Evolutionary conservation across 352 stramenopile species (phyloP).

Genomic region (Phytophthora idaei): DNA sequence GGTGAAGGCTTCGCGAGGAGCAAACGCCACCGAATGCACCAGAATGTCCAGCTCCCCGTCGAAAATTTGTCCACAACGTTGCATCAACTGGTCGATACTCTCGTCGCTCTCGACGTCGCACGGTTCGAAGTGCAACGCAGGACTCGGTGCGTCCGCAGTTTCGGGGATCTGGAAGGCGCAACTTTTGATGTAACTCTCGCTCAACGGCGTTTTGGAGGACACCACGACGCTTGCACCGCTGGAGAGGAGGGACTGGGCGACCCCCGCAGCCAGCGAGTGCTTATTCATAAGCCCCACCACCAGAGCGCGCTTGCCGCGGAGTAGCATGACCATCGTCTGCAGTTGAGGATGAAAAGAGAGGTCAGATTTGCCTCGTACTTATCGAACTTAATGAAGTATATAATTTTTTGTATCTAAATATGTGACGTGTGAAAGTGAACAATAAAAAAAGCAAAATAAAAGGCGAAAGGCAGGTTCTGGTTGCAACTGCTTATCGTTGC

Average conservation of each 20-base stretch:
- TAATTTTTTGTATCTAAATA: too few species aligned
- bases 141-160: slow-evolving; percentile 6
- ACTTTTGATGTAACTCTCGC: slow-evolving; percentile 49
- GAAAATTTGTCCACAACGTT: slow-evolving; percentile 45
- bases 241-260: slow-evolving; percentile 71
- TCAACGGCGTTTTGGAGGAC: slow-evolving; percentile 62
- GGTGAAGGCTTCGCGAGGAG: slow-evolving; percentile 75
- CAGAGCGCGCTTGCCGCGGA: slow-evolving; percentile 73
- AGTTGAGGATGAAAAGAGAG: background rate
- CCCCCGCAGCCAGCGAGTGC: slow-evolving; percentile 81
- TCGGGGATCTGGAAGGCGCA: slow-evolving; percentile 54
- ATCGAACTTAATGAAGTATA: too few species aligned
- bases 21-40: slow-evolving; percentile 92
- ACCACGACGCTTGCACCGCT: slow-evolving; percentile 79
- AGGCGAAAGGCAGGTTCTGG: too few species aligned
- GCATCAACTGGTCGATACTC: slow-evolving; percentile 60
- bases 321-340: slow-evolving; percentile 31
- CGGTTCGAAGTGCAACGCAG: slow-evolving; percentile 50
- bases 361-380: too few species aligned
- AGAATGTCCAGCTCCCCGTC: slow-evolving; percentile 80
- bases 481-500: too few species aligned
- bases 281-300: slow-evolving; percentile 92
- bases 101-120: slow-evolving; percentile 81
- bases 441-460: too few species aligned
- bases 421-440: too few species aligned